These are phyloP conservation scores for Saccharomycopsis sp. DNA, from an alignment of 805 yeast genomes.

Conservation along the genomic window DNA sequence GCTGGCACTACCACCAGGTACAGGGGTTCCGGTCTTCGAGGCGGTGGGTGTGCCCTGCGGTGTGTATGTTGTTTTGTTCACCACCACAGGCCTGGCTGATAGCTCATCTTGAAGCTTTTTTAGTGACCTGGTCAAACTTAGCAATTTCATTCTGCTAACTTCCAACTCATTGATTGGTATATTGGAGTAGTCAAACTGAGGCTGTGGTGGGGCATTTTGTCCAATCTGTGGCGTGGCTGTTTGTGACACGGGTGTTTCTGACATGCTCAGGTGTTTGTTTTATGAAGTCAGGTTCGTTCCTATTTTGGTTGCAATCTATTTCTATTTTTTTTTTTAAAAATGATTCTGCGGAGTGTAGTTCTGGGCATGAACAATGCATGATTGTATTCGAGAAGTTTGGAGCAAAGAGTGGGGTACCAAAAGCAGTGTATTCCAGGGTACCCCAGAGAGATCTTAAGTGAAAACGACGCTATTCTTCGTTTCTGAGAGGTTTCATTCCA, in stretches of 20 bases:
- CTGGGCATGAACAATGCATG: too few relatives aligned
- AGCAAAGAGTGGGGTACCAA: too few relatives aligned
- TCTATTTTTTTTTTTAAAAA: too few relatives aligned
- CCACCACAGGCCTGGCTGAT: too few relatives aligned
- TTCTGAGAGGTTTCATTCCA: too few relatives aligned
- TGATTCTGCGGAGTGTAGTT: too few relatives aligned
- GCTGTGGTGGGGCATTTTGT: slow-evolving; percentile 2
- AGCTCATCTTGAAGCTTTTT: slow-evolving; percentile 47
- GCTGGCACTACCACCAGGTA: too few relatives aligned
- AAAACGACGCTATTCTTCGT: too few relatives aligned
- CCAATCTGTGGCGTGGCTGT: slow-evolving; percentile 2
- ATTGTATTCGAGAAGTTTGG: too few relatives aligned
- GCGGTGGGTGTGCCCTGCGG: slow-evolving; percentile 28
- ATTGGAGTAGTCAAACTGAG: slow-evolving; percentile 29
- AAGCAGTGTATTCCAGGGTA: too few relatives aligned
- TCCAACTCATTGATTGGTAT: slow-evolving; percentile 58
- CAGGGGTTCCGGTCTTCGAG: too few relatives aligned
- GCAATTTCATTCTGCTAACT: slow-evolving; percentile 40
- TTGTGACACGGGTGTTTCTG: not conserved
- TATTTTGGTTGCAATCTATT: not conserved
- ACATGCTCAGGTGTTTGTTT: not conserved
- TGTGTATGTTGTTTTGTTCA: slow-evolving; percentile 31
- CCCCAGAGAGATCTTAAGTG: too few relatives aligned
- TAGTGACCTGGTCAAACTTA: slow-evolving; percentile 44
- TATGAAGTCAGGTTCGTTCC: not conserved